A percentile compares a stretch with the other conserved stretches of the same genome.
Evolutionary conservation across 2,329 filamentous ascomycete species (phyloP).

Genomic region (Monilinia fructigena): DNA sequence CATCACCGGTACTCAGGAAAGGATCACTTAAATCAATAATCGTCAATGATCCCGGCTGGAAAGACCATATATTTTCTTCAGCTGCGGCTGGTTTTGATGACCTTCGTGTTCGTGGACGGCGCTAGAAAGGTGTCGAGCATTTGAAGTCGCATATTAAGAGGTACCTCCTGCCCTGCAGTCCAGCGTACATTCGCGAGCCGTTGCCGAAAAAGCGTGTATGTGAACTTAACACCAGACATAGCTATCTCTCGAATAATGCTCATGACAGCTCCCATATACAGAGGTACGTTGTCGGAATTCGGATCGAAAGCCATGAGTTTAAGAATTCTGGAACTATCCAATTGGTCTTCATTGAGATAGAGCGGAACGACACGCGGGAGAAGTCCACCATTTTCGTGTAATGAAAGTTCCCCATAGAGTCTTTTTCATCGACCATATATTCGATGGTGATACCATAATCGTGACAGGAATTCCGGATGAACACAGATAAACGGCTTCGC

Average conservation of each 20-base stretch:
- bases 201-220: conserved; percentile 1
- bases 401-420: conserved; percentile 6
- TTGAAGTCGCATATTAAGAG: conserved; percentile 59
- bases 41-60: conserved; percentile 52
- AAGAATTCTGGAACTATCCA: conserved; percentile 11
- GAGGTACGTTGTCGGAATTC: background rate
- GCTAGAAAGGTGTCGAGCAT: conserved; percentile 64
- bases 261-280: conserved; percentile 8
- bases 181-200: conserved; percentile 22
- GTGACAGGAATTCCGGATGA: conserved; percentile 8
- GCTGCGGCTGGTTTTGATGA: conserved; percentile 3
- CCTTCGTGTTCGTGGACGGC: background rate
- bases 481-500: conserved; percentile 10
- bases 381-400: background rate
- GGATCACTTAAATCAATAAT: conserved; percentile 73
- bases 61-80: conserved; percentile 17
- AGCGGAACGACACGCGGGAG: background rate
- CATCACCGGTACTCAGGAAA: conserved; percentile 63
- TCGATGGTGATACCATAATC: conserved; percentile 4
- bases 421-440: conserved; percentile 9
- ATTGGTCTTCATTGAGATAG: conserved; percentile 8
- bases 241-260: conserved; percentile 5
- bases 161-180: conserved; percentile 38
- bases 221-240: conserved; percentile 6
- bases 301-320: conserved; percentile 3